These are phyloP conservation scores for Brassica cretica DNA, from an alignment of 345 rosid genomes.

Conservation along the genomic window DNA sequence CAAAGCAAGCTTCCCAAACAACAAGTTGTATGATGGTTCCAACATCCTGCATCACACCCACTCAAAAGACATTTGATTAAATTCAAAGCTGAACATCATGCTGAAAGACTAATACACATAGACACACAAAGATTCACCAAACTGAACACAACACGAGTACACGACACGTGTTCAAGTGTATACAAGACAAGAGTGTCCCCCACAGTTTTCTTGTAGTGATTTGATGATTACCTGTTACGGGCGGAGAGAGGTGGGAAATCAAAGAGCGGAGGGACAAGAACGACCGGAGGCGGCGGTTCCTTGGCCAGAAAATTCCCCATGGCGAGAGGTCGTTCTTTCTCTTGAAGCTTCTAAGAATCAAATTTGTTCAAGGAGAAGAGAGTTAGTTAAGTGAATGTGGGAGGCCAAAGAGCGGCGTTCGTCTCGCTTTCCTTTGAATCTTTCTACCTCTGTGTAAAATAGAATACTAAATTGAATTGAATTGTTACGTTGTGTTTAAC, in stretches of 20 bases:
- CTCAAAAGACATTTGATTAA: neutral
- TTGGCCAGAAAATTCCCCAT: conserved; percentile 64
- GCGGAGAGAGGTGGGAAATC: conserved; percentile 92
- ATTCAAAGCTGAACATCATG: neutral
- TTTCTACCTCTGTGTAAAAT: neutral
- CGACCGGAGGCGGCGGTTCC: conserved; percentile 82
- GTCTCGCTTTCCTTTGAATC: neutral
- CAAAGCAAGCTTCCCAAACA: conserved; percentile 84
- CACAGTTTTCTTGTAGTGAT: too few species aligned
- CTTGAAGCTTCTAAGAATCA: neutral
- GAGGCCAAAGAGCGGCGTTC: neutral
- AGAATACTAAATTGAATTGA: too few species aligned
- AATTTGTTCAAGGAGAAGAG: neutral
- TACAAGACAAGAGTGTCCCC: too few species aligned
- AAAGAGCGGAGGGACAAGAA: conserved; percentile 87
- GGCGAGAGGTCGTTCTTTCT: neutral
- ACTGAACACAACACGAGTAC: neutral
- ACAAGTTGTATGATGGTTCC: conserved; percentile 72
- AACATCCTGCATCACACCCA: conserved; percentile 64
- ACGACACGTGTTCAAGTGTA: too few species aligned
- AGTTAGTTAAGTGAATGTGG: neutral
- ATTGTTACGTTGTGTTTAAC: neutral
- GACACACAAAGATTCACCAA: neutral
- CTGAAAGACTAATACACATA: neutral
- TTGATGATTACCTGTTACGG: conserved; percentile 59